Evolutionary conservation across 495 filamentous ascomycete genomes (phyloP), one percentile per base, ranked within the genome.

Genomic region (Achaetomiella virescens): DNA sequence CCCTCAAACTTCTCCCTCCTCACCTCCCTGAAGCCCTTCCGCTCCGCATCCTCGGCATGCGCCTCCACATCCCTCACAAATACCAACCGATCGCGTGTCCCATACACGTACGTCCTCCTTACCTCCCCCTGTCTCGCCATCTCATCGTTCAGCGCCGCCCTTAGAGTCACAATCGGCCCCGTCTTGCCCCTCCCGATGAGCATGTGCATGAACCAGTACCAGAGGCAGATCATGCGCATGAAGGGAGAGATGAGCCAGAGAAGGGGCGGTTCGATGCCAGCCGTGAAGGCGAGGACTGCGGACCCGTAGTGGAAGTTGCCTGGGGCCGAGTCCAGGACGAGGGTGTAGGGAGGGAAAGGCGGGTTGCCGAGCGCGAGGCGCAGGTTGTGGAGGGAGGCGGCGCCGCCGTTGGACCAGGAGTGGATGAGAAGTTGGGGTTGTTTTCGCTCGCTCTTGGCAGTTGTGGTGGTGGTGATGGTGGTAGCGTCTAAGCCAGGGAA

Each of bases 391-490:
- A 71, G 63, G 2, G 63, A 60, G n/a, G 57, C 31, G 22, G 61
- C 59, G 17, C 76, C 76, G 48, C 75, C 76, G 65, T 76, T 77
- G 42, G 74, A 77, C 57, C 71, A 75, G 43, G 68, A 35, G 58
- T 79, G 75, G 55, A 72, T 59, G 4, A 75, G 58, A 7, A 78
- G 59, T 48, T 72, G 54, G 3, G 73, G 52, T 57, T 66, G 18
- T 14, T 46, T n/a, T 38, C 21, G 20, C 44, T 27, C 10, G 21
- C 18, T 10, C 45, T 9, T 36, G 31, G 40, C 3, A 24, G 15
- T 25, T n/a, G 27, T 3, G 21, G 6, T 2, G 52, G 42, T 10
- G 18, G 45, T 41, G 12, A 29, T 5, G 6, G 1, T 41, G 25
- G 12, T 35, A n/a, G 11, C 3, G 8, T 12, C 18, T 27, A 57